Percentiles rank a stretch among this genome's conserved stretches.
These are phyloP conservation scores for Metschnikowia noctiluminum DNA, from an alignment of 805 yeast species.

Conservation along the genomic window DNA sequence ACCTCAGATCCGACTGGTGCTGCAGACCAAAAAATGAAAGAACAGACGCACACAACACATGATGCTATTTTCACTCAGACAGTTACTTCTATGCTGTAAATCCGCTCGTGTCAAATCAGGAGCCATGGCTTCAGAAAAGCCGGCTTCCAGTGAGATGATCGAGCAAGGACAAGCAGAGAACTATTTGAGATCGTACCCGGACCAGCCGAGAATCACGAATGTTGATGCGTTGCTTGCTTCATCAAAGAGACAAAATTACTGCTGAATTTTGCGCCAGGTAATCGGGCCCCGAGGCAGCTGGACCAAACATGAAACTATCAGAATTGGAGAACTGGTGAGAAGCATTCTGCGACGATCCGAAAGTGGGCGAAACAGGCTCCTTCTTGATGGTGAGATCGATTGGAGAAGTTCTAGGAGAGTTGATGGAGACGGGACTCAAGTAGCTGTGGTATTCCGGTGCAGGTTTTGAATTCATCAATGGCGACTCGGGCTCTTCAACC, in stretches of 20 bases:
- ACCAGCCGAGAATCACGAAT: conserved; percentile 7
- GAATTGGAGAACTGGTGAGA: conserved; percentile 4
- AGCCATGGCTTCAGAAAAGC: conserved; percentile 5
- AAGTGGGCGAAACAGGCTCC: conserved; percentile 10
- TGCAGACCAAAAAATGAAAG: conserved; percentile 30
- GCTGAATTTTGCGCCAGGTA: conserved; percentile 46
- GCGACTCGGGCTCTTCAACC: conserved; percentile 10
- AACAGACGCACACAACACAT: neutral
- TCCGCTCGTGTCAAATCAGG: conserved; percentile 16
- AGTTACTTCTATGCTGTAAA: conserved; percentile 36
- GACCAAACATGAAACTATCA: conserved; percentile 9
- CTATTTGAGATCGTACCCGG: conserved; percentile 11
- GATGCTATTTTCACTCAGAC: conserved; percentile 1
- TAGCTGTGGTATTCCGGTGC: conserved; percentile 29
- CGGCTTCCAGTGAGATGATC: conserved; percentile 1
- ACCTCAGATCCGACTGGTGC: conserved; percentile 37
- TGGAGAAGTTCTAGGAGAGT: conserved; percentile 39
- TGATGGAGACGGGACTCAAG: conserved; percentile 42
- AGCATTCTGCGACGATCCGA: conserved; percentile 5
- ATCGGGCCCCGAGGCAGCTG: conserved; percentile 25
- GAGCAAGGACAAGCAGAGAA: conserved; percentile 30
- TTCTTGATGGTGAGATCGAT: conserved; percentile 34
- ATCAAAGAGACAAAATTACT: conserved; percentile 36
- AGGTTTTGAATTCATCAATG: conserved; percentile 8
- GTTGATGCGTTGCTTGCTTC: neutral